Evolutionary conservation across 208 protist species (phyloP), one percentile per base, ranked within the genome.

Genomic region (Leishmania tarentolae): DNA sequence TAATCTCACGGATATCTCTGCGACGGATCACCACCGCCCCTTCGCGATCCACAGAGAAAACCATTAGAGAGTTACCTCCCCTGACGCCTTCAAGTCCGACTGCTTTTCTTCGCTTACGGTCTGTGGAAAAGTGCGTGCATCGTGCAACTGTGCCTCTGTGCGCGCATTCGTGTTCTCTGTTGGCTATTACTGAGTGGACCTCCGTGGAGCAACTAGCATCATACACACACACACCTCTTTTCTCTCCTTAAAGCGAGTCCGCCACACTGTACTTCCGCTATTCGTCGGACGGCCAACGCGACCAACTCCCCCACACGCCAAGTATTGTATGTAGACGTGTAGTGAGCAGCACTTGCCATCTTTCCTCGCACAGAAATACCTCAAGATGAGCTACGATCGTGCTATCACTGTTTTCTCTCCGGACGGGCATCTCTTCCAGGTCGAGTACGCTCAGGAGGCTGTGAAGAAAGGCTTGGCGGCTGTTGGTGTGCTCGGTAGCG

Each of bases 371-470:
- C 13, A 77, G 19, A 61, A 31, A 52, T 42, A 4, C 56, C 11
- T 68, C 65, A 78, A 6, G 31, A 97, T 97, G 91, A 98, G 95
- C 81, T 99, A 99, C 96, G 99, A 99, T 90, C 95, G 99, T 78
- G 99, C 99, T 42, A 99, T 99, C 79, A 99, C 99, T 74, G 99
- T 99, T 63, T 99, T 99, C 89, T 99, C 98, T 46, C 99, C 99
- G n/a, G 99, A 99, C 96, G 99, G 99, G 37, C 99, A 99, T 82
- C 93, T 99, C 17, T 99, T 99, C 87, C 99, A 99, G 92, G 99
- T 99, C 19, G 99, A 99, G 90, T 99, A 99, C 87, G 99, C 99
- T 42, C 91, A 99, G 80, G 99, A 99, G 87, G 99, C 99, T 37
- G 99, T 99, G 13, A 97, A 99, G 81, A 99, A 99, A 87, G 99